Base-by-base conservation (phyloP, 2,329 filamentous ascomycete species). In the Sporothrix brunneoviolacea region DNA sequence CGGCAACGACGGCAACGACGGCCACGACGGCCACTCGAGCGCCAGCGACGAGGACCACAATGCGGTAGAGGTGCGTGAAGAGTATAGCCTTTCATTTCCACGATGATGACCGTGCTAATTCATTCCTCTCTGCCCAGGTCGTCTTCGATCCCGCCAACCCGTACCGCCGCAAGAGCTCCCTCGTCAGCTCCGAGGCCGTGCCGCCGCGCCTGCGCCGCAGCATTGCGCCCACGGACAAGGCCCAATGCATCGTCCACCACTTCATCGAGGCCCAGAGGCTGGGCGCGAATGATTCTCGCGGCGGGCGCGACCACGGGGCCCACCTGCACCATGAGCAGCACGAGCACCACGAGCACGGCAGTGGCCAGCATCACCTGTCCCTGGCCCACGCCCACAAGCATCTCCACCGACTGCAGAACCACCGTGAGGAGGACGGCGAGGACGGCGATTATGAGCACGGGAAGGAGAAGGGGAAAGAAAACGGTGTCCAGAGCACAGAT, bases 151-250 rank as follows among this genome's bases (percentile, higher is more conserved):
- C 76, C 1, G 66, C 73, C 35, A 83, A 77, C 56, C 72, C 74
- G 0, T 81, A 83, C 59, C 77, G 82, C 19, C 76, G 82, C 52
- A 86, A 85, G 67, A 83, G 80, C 60, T 85, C 82, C 12, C 71
- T 86, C 43, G 77, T 83, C 12, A 63, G 72, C 4, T 68, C 69
- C 43, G 79, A 83, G 27, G 60, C 68, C 3, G 59, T 66, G 15
- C 55, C 61, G 8, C 70, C 70, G 5, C 57, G 68, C 45, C 59
- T 70, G 9, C 62, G 61, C 7, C 59, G 63, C 37, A 64, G 27
- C 45, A n/a, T 55, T 51, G 35, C 28, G 4, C 13, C 42, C 2
- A 30, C 64, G 0, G 54, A 67, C 54, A 72, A 73, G 57, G 76
- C 76, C 12, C 77, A 82, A 60, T 85, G 82, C 58, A 72, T 84